Percentiles rank a stretch among this genome's conserved stretches.
Evolutionary conservation across 106 monocot species (phyloP).

Genomic region (Hemerocallis citrina): DNA sequence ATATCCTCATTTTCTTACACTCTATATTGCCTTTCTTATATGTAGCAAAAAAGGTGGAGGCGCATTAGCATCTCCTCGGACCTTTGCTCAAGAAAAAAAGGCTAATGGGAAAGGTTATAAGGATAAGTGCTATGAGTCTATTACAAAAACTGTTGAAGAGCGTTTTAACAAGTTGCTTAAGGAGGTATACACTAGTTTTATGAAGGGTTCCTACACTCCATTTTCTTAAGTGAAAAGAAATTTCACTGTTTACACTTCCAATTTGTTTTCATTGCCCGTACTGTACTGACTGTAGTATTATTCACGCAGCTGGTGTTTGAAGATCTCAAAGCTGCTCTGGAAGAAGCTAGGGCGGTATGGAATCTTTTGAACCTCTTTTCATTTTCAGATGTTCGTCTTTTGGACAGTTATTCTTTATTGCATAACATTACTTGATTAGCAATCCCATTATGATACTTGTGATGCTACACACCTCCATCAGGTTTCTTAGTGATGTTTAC

Average conservation of each 20-base stretch:
- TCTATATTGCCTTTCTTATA: background rate
- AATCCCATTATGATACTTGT: too few relatives aligned
- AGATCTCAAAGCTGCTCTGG: slow-evolving; percentile 92
- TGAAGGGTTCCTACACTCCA: background rate
- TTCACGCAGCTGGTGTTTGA: slow-evolving; percentile 74
- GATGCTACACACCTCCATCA: too few relatives aligned
- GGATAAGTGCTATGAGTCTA: slow-evolving; percentile 99
- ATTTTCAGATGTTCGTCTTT: slow-evolving; percentile 1
- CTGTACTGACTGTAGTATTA: slow-evolving; percentile 11
- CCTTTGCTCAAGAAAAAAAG: slow-evolving; percentile 48
- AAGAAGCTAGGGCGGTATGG: slow-evolving; percentile 80
- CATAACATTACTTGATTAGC: too few relatives aligned
- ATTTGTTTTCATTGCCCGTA: background rate
- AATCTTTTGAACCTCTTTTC: background rate
- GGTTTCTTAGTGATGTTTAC: too few relatives aligned
- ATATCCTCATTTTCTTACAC: background rate
- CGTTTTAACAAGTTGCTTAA: slow-evolving; percentile 82
- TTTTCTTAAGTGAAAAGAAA: background rate
- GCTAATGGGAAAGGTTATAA: slow-evolving; percentile 83
- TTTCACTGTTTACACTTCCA: background rate
- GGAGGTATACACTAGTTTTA: slow-evolving; percentile 32
- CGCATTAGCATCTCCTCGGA: slow-evolving; percentile 41
- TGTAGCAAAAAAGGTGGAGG: slow-evolving; percentile 61
- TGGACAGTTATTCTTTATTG: too few relatives aligned
- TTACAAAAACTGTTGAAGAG: slow-evolving; percentile 82